Evolutionary conservation across 179 eudicot genomes (phyloP).

Genomic region (Silene vulgaris): DNA sequence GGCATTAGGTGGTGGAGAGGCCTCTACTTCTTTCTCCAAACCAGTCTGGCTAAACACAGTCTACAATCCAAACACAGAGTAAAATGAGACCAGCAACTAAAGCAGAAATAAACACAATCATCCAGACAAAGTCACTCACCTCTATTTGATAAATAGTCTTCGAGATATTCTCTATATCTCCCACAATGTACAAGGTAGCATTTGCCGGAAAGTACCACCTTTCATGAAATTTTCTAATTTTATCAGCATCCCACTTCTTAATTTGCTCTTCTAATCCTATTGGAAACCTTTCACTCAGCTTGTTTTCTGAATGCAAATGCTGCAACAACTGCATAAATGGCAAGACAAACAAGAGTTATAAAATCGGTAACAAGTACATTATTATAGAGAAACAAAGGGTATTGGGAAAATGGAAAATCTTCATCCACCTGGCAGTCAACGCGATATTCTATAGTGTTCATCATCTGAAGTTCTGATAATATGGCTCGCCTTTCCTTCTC

Average conservation of each 20-base stretch:
- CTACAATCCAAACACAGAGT: slow-evolving; percentile 37
- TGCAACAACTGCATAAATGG: slow-evolving; percentile 62
- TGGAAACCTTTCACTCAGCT: slow-evolving; percentile 93
- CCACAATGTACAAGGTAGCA: slow-evolving; percentile 91
- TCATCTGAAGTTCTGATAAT: slow-evolving; percentile 96
- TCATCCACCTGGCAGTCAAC: slow-evolving; percentile 93
- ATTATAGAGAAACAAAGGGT: neutral
- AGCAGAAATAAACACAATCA: slow-evolving; percentile 6
- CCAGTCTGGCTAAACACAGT: slow-evolving; percentile 74
- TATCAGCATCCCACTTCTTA: slow-evolving; percentile 98
- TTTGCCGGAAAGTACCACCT: slow-evolving; percentile 99
- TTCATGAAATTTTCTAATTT: slow-evolving; percentile 89
- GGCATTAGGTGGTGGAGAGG: slow-evolving; percentile 65
- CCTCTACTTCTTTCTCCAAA: slow-evolving; percentile 47
- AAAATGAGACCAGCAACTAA: slow-evolving; percentile 15
- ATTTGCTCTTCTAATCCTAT: slow-evolving; percentile 98
- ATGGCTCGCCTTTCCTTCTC: slow-evolving; percentile 98
- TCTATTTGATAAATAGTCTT: slow-evolving; percentile 81
- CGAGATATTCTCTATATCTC: slow-evolving; percentile 79
- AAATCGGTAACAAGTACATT: neutral
- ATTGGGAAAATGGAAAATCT: slow-evolving; percentile 1
- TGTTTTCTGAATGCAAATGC: slow-evolving; percentile 97
- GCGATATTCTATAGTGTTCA: slow-evolving; percentile 99
- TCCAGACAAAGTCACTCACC: slow-evolving; percentile 46
- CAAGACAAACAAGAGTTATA: slow-evolving; percentile 15